Percentiles rank a stretch among this genome's conserved stretches.
phyloP scores from a whole-genome alignment of 1,284 basidiomycete species.

The Rhodotorula sp. region DNA sequence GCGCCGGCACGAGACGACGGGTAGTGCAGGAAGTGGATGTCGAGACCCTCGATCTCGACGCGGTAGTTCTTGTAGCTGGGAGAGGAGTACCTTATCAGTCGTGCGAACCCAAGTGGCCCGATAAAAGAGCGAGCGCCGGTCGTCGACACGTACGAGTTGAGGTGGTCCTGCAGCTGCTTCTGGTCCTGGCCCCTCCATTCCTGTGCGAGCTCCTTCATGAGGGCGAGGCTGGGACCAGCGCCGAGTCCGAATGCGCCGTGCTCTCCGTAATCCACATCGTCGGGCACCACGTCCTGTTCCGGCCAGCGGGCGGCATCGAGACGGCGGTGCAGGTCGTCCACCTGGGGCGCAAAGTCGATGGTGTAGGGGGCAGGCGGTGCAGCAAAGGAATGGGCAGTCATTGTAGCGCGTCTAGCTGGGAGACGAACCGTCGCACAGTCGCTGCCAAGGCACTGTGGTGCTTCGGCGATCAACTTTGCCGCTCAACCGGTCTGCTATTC shows the following conservation, averaged over 20 bases:
- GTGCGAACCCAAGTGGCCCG: too few relatives aligned
- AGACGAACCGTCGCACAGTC: too few relatives aligned
- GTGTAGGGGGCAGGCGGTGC: constrained; percentile 18
- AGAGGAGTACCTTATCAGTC: not conserved
- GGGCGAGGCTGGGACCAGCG: constrained; percentile 16
- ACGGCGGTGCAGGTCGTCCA: constrained; percentile 18
- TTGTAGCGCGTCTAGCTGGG: not conserved
- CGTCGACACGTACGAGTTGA: constrained; percentile 23
- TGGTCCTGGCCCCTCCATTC: constrained; percentile 17
- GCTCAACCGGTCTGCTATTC: too few relatives aligned
- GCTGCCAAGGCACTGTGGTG: too few relatives aligned
- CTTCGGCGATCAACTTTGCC: too few relatives aligned
- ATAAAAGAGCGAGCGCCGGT: not conserved
- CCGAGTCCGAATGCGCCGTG: constrained; percentile 12
- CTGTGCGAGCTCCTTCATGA: constrained; percentile 30
- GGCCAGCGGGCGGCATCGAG: constrained; percentile 33
- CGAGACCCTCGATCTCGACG: constrained; percentile 31
- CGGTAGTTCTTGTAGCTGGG: constrained; percentile 33
- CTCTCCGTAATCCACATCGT: not conserved
- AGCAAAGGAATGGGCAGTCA: not conserved
- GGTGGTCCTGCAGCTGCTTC: constrained; percentile 2
- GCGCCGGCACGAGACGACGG: constrained; percentile 26
- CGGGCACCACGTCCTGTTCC: constrained; percentile 7
- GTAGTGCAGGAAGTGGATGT: constrained; percentile 41
- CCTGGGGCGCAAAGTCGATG: constrained; percentile 6